Percentiles rank a stretch among this genome's conserved stretches.
Evolutionary conservation across 163 green algal species (phyloP).

Genomic region (Volvox carteri): DNA sequence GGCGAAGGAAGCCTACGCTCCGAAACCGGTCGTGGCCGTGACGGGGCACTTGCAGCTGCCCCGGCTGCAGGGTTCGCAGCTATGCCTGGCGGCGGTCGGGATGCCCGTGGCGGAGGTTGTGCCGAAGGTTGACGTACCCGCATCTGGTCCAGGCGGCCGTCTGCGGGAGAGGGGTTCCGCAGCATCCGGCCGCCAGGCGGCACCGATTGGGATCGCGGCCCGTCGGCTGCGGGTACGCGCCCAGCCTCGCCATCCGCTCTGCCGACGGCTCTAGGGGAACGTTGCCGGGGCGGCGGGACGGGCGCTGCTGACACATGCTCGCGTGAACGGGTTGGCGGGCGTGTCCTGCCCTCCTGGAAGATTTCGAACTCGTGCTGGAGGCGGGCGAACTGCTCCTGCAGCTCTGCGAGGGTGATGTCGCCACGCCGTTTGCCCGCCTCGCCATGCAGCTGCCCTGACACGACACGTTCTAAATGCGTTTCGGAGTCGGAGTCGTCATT

Average conservation of each 20-base stretch:
- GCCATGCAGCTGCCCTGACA: neutral
- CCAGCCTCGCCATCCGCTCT: neutral
- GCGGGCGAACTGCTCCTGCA: conserved; percentile 10
- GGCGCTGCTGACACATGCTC: neutral
- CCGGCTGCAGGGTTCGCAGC: neutral
- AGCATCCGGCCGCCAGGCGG: neutral
- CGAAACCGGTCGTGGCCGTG: neutral
- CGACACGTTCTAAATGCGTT: neutral
- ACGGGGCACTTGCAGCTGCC: neutral
- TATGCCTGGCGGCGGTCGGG: neutral
- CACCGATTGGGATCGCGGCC: conserved; percentile 32
- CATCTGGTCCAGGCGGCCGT: conserved; percentile 10
- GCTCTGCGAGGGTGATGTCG: conserved; percentile 16
- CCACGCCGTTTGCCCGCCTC: neutral
- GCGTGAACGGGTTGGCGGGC: conserved; percentile 8
- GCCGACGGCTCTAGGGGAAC: neutral
- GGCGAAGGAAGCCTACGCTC: neutral
- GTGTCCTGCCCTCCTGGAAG: conserved; percentile 15
- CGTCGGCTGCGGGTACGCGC: neutral
- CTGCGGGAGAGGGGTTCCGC: conserved; percentile 15
- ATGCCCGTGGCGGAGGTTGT: neutral
- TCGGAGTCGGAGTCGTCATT: neutral
- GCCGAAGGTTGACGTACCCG: neutral
- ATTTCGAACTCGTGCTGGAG: conserved; percentile 38
- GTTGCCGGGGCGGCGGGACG: neutral